Evolutionary conservation across 331 rosid genomes (phyloP), one percentile per base, ranked within the genome.

Genomic region (Spiraea crenata): DNA sequence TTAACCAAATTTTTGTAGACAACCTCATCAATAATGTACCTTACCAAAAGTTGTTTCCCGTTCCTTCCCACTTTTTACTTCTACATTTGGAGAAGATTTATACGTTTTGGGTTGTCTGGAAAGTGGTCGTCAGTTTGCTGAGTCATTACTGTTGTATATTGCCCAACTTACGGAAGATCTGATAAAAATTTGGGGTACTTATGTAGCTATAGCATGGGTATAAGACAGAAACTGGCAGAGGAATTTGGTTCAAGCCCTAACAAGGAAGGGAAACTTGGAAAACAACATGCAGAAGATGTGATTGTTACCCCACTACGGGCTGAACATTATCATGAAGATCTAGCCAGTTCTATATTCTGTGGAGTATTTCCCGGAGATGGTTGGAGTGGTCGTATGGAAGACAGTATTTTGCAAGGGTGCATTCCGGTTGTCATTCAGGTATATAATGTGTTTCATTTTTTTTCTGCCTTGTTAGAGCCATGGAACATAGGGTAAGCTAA

Each of bases 331-430:
- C 89, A 88, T 6, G 77, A 49, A 61, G 96, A 84, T 74, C 51
- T 92, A 82, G 92, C 96, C 62, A 79, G 76, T 75, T 90, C 96
- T 77, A 79, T 83, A 72, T 90, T 92, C 86, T 92, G 96, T 0
- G 96, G 98, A 48, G 96, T 92, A 67, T 83, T 92, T 77, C 95
- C 95, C 0, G 96, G 96, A 44, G 98, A 92, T 79, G 98, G 96
- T 69, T 92, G 98, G 98, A 92, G 98, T 63, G 98, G 96, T 38
- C 95, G 95, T 40, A 83, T 92, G 96, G 96, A 92, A 81, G 98
- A 92, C 65, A 88, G 92, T 79, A 80, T 92, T 72, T 81, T 92
- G 85, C 91, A 92, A 79, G 98, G 98, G 44, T 92, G 96, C 90
- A 85, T 92, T 76, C 98, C 98, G 9, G 95, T 92, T 48, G 78